phyloP scores from a whole-genome alignment of 805 yeast genomes.

The Zygotorulaspora chibaensis region DNA sequence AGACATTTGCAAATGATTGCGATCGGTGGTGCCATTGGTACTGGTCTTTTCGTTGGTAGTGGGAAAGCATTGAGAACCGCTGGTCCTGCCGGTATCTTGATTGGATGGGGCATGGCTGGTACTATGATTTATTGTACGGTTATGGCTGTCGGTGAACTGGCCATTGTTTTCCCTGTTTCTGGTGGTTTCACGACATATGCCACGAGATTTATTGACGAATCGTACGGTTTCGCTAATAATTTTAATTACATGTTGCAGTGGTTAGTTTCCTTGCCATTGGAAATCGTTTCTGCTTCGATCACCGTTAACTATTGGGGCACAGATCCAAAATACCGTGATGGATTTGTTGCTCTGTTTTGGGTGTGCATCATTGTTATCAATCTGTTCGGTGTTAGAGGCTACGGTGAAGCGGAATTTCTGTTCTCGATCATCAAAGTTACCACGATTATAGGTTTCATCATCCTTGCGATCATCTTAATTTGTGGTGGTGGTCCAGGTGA shows the following conservation, averaged over 20 bases:
- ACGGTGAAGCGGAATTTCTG: constrained; percentile 51
- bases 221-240: constrained; percentile 61
- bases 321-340: constrained; percentile 43
- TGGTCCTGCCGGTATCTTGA: constrained; percentile 61
- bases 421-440: constrained; percentile 47
- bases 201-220: constrained; percentile 52
- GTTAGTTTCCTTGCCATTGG: constrained; percentile 48
- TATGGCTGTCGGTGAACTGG: constrained; percentile 58
- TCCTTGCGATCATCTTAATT: constrained; percentile 46
- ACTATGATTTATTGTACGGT: constrained; percentile 54
- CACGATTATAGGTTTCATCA: constrained; percentile 50
- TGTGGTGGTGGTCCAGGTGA: constrained; percentile 43
- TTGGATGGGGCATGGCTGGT: constrained; percentile 53
- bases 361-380: constrained; percentile 44
- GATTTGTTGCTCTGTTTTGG: constrained; percentile 48
- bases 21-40: constrained; percentile 68
- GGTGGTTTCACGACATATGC: constrained; percentile 64
- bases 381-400: constrained; percentile 51
- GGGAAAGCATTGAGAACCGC: constrained; percentile 58
- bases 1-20: constrained; percentile 64
- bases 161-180: constrained; percentile 56
- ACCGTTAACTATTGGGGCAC: constrained; percentile 50
- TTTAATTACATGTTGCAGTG: constrained; percentile 53
- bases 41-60: constrained; percentile 71
- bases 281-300: constrained; percentile 50